Base-by-base conservation (phyloP, 495 filamentous ascomycete species). In the Daldinia concentrica region DNA sequence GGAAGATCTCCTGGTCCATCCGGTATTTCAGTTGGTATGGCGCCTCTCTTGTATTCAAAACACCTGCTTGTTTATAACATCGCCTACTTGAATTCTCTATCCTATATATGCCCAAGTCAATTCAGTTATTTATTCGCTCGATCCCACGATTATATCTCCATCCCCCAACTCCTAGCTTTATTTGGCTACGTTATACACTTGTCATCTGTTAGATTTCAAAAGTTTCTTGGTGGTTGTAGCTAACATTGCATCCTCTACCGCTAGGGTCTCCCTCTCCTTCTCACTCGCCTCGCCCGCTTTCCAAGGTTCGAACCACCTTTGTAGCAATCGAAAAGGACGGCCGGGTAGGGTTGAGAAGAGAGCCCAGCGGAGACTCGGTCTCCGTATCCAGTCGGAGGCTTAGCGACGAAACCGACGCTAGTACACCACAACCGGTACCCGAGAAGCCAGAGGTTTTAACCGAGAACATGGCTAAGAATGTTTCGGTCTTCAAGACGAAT, bases 251-350 rank as follows among this genome's bases (percentile, higher is more conserved):
- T 64, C 37, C 36, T 73, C 24, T 51, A 48, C 60, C 58, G 59
- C 36, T 66, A 76, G 76, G 67, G 12, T 62, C 76, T 39, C 67
- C 73, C 15, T 76, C 76, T 24, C 74, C 74, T 37, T 60, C 76
- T 45, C 81, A 81, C 30, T 84, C 82, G 14, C 84, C 84, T 17
- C 84, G 91, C 66, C 92, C 88, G 26, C 84, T 93, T 17, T 91
- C 90, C 59, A 94, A 91, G 79, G 88, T 97, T 52, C 87, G 92
- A 62, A 93, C 93, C 34, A 93, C 87, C 75, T 97, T 97, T 77
- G 87, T 97, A 50, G 87, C 91, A 2, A 89, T 97, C 15, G 92
- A 94, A 65, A 85, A 85, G 62, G 86, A 84, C 75, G 86, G 84
- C 50, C 80, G 83, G 43, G 78, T 85, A 54, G 84, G 83, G 48